Percentiles rank a stretch among this genome's conserved stretches.
Evolutionary conservation across 2,329 filamentous ascomycete genomes (phyloP).

Genomic region (Myotisia sp.): DNA sequence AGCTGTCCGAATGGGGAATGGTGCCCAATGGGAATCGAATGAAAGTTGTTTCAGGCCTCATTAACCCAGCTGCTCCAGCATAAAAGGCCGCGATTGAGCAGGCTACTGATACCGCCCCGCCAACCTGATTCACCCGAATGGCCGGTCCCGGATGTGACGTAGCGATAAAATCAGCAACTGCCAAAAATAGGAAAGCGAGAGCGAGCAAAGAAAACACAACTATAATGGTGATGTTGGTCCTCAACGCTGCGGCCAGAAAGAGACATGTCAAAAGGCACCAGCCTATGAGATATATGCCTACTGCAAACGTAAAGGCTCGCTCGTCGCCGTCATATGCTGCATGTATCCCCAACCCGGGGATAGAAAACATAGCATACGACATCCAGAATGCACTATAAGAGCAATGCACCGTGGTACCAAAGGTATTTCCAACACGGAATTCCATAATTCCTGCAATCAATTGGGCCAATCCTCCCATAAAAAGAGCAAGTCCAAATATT

Average conservation of each 20-base stretch:
- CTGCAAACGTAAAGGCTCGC: constrained; percentile 34
- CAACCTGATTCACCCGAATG: constrained; percentile 32
- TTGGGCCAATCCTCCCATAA: constrained; percentile 19
- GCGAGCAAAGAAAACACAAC: constrained; percentile 44
- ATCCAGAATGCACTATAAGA: constrained; percentile 52
- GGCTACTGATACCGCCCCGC: constrained; percentile 27
- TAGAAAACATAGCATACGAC: constrained; percentile 44
- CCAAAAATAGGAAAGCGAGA: constrained; percentile 45
- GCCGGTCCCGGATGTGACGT: constrained; percentile 26
- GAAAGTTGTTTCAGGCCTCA: constrained; percentile 31
- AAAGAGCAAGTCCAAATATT: constrained; percentile 17
- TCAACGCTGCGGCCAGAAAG: constrained; percentile 42
- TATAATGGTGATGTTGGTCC: constrained; percentile 46
- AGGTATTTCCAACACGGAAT: constrained; percentile 45
- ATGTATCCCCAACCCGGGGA: constrained; percentile 38
- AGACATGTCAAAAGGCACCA: constrained; percentile 48
- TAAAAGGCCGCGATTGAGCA: constrained; percentile 29
- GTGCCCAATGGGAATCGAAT: constrained; percentile 31
- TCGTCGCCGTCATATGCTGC: constrained; percentile 28
- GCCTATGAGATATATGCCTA: constrained; percentile 45
- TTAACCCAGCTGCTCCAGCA: constrained; percentile 28
- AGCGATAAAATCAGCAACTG: constrained; percentile 38
- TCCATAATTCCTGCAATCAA: constrained; percentile 24
- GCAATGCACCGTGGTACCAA: constrained; percentile 47
- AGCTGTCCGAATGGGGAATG: no score